These are phyloP conservation scores for Scedosporium boydii DNA, from an alignment of 2,329 filamentous ascomycete genomes.

Conservation along the genomic window DNA sequence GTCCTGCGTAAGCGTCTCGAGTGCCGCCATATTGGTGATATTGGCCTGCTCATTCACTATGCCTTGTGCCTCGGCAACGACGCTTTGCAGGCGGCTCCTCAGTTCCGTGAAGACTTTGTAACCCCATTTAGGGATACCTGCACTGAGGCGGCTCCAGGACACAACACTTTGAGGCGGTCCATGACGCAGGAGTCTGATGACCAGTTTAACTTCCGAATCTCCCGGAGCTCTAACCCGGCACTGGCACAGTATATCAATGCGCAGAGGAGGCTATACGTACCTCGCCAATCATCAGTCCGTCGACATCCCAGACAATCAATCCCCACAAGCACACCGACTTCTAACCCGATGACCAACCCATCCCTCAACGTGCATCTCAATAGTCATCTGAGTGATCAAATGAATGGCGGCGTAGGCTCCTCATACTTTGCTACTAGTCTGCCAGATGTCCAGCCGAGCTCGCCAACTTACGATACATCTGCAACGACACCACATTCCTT, in stretches of 20 bases:
- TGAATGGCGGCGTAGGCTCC: background rate
- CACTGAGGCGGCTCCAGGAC: slow-evolving; percentile 23
- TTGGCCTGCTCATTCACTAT: slow-evolving; percentile 28
- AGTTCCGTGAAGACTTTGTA: slow-evolving; percentile 23
- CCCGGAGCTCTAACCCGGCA: slow-evolving; percentile 22
- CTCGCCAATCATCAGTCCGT: background rate
- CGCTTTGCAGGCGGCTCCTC: slow-evolving; percentile 10
- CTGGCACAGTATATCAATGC: slow-evolving; percentile 25
- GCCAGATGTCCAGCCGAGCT: slow-evolving; percentile 4
- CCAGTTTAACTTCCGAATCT: slow-evolving; percentile 27
- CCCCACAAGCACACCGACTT: slow-evolving; percentile 8
- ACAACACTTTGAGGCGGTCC: slow-evolving; percentile 14
- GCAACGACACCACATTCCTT: slow-evolving; percentile 6
- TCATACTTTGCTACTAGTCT: slow-evolving; percentile 10
- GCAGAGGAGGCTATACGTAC: slow-evolving; percentile 21
- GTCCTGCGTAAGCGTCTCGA: slow-evolving; percentile 34
- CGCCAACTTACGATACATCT: slow-evolving; percentile 9
- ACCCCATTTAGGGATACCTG: slow-evolving; percentile 26
- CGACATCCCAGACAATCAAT: background rate
- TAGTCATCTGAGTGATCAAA: background rate
- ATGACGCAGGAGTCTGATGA: slow-evolving; percentile 12
- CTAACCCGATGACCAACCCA: slow-evolving; percentile 10
- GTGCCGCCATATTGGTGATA: slow-evolving; percentile 31
- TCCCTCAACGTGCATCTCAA: background rate
- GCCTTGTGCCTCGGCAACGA: slow-evolving; percentile 27